A percentile compares a stretch with the other conserved stretches of the same genome.
phyloP scores from a whole-genome alignment of 495 filamentous ascomycete species.

The Hypoxylon fuscum region DNA sequence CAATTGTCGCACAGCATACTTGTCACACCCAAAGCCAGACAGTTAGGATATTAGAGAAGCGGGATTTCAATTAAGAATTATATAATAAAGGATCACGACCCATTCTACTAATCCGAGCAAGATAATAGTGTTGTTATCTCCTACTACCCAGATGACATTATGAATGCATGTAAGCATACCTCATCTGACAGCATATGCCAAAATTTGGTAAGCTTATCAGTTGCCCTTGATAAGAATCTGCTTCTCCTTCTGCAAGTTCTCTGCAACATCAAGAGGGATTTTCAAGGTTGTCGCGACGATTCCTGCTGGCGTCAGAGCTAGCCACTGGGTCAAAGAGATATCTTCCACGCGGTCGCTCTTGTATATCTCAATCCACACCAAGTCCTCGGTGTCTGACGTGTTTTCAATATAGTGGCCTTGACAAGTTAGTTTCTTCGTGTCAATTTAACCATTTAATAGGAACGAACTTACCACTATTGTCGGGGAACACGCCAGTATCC shows the following conservation, averaged over 20 bases:
- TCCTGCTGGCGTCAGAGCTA: conserved; percentile 68
- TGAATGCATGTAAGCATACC: too few relatives aligned
- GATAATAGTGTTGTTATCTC: too few relatives aligned
- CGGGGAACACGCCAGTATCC: conserved; percentile 72
- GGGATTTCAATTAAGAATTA: too few relatives aligned
- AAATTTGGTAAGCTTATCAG: not conserved
- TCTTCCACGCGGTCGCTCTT: conserved; percentile 70
- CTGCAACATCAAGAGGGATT: conserved; percentile 63
- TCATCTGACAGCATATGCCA: not conserved
- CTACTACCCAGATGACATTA: too few relatives aligned
- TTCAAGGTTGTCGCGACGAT: conserved; percentile 67
- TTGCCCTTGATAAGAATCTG: conserved; percentile 59
- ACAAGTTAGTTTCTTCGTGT: not conserved
- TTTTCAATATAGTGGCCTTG: conserved; percentile 71
- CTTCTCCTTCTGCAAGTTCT: conserved; percentile 70
- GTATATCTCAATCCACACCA: conserved; percentile 73
- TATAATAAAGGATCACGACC: too few relatives aligned
- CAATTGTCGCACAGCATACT: too few relatives aligned
- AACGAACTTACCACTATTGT: conserved; percentile 63
- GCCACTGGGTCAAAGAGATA: conserved; percentile 70
- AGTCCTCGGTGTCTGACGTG: conserved; percentile 65
- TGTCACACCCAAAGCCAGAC: too few relatives aligned
- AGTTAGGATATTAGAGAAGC: too few relatives aligned
- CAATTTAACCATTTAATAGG: not conserved
- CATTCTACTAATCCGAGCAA: too few relatives aligned